phyloP scores from a whole-genome alignment of 225 moss, liverwort and hornwort species.

The Ulota crispa region DNA sequence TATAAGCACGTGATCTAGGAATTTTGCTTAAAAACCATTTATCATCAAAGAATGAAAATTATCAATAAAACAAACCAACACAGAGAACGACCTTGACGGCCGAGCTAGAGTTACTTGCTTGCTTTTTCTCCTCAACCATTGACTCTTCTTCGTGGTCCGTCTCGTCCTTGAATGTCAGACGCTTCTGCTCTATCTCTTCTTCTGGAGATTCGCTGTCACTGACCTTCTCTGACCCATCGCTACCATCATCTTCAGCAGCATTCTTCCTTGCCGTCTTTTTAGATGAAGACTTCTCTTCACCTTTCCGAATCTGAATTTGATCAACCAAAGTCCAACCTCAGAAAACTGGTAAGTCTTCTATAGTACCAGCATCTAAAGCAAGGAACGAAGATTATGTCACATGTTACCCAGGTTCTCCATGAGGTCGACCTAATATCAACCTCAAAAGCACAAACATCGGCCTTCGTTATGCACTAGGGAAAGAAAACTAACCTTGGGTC shows the following conservation, averaged over 20 bases:
- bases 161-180: conserved; percentile 65
- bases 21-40: not conserved
- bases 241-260: conserved; percentile 51
- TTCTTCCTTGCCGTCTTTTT: conserved; percentile 58
- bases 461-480: not conserved
- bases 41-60: not conserved
- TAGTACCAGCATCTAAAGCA: not conserved
- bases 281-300: conserved; percentile 54
- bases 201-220: conserved; percentile 72
- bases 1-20: not conserved
- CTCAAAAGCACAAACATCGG: conserved; percentile 12
- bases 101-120: conserved; percentile 45
- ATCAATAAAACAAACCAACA: not conserved
- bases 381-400: not conserved
- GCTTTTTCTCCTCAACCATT: conserved; percentile 57
- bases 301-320: conserved; percentile 56
- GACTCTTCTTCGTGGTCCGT: conserved; percentile 63
- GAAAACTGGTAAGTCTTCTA: not conserved
- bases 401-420: not conserved
- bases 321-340: not conserved
- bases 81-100: conserved; percentile 27
- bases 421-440: conserved; percentile 2
- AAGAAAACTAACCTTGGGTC: conserved; percentile 45
- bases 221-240: conserved; percentile 54
- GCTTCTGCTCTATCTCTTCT: conserved; percentile 70